phyloP scores from a whole-genome alignment of 2,329 filamentous ascomycete genomes.

The Fusarium globosum region DNA sequence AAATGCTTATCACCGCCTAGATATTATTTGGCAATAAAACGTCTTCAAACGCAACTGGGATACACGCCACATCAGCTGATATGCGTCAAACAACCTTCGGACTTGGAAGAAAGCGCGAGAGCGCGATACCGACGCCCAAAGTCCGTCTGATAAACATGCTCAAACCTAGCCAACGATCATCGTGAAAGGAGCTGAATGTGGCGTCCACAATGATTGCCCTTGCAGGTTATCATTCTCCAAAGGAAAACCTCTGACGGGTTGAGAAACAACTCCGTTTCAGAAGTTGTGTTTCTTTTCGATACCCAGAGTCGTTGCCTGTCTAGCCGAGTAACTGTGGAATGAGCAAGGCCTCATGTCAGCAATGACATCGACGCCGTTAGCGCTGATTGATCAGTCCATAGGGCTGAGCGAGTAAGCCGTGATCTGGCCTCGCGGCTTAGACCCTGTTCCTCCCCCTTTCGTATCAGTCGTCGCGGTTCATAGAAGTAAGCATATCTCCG shows the following conservation, averaged over 20 bases:
- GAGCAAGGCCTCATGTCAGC: neutral
- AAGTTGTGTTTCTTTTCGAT: neutral
- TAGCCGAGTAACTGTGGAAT: neutral
- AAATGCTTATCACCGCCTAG: neutral
- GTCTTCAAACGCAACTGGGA: neutral
- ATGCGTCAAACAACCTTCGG: neutral
- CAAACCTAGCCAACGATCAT: neutral
- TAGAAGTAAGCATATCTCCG: neutral
- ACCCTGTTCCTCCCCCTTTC: neutral
- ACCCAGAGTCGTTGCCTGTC: neutral
- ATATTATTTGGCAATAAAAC: neutral
- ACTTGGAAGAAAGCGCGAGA: slow-evolving; percentile 27
- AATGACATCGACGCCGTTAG: neutral
- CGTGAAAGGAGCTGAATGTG: neutral
- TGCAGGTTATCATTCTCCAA: neutral
- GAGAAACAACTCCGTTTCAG: neutral
- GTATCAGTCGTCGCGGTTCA: neutral
- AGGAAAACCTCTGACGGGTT: neutral
- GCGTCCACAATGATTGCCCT: neutral
- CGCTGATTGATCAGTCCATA: slow-evolving; percentile 4
- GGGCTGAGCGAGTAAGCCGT: slow-evolving; percentile 15
- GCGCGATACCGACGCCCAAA: neutral
- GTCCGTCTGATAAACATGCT: neutral
- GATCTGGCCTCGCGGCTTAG: neutral
- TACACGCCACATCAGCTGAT: slow-evolving; percentile 18